Evolutionary conservation across 202 grass and related monocot species (phyloP), one percentile per base, ranked within the genome.

Genomic region (Setaria viridis): DNA sequence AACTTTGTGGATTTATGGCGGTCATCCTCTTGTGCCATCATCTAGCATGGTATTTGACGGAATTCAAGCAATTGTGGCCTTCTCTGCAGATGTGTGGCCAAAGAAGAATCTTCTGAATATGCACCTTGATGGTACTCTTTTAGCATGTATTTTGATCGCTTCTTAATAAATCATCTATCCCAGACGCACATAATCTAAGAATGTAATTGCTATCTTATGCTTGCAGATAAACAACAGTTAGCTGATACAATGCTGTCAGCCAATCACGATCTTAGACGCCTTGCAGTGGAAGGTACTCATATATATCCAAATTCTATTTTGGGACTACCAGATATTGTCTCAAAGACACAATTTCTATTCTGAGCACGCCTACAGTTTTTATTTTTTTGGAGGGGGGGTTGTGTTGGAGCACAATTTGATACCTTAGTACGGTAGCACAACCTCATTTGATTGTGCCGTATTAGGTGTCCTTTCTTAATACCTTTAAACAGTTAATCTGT

Each of bases 11-110:
- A 41, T 59, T 32, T 83, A 86, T 80, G 95, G 93, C 25, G 95
- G 95, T 34, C 95, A 95, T 92, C 95, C 93, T 58, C 58, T 92
- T 79, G 43, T 98, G 55, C 91, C 95, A 84, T 76, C 89, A 62
- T 94, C 88, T 89, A 82, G 80, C 59, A 77, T 33, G 69, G 67
- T 95, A 47, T 98, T 89, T 37, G 79, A 86, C 20, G 89, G 94
- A 83, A 45, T 95, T 33, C 95, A 89, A 71, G 80, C 91, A 76
- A 85, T 95, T 67, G 79, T 91, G 75, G 72, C 80, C 19, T 95
- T 94, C 76, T 80, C 82, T 84, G 50, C 86, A 58, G 71, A 39
- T 43, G 75, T 94, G 77, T 98, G 95, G 95, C 88, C 86, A 66
- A 81, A 56, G 63, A 87, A 80, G 78, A 88, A 75, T 82, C 72